These are phyloP conservation scores for Calonectria fujianensis DNA, from an alignment of 2,329 filamentous ascomycete species.

Conservation along the genomic window DNA sequence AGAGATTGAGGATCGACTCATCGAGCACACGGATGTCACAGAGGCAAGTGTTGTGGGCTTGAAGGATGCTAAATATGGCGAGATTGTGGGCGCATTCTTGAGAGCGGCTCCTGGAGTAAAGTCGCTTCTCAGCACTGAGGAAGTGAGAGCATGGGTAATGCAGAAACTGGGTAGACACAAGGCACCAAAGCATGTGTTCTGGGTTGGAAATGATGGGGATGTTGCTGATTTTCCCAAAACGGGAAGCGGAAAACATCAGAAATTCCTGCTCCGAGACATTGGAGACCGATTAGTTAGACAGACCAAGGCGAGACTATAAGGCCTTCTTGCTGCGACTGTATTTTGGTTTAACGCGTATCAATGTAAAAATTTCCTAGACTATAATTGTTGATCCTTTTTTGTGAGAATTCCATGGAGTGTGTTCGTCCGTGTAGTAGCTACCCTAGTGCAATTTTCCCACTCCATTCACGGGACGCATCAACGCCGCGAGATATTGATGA, in stretches of 20 bases:
- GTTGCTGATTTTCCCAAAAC: slow-evolving; percentile 73
- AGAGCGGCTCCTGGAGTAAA: slow-evolving; percentile 3
- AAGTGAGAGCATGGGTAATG: slow-evolving; percentile 74
- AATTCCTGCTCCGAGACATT: slow-evolving; percentile 33
- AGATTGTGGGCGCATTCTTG: slow-evolving; percentile 86
- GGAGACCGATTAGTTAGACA: slow-evolving; percentile 22
- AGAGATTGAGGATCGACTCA: slow-evolving; percentile 87
- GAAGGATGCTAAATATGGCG: slow-evolving; percentile 84
- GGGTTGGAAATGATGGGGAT: slow-evolving; percentile 76
- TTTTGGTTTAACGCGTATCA: neutral
- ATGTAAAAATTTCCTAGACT: neutral
- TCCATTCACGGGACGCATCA: neutral
- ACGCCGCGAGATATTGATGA: too few relatives aligned
- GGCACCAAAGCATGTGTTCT: slow-evolving; percentile 80
- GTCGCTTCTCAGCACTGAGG: slow-evolving; percentile 64
- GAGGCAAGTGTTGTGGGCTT: slow-evolving; percentile 87
- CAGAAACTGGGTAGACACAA: slow-evolving; percentile 76
- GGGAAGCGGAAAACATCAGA: slow-evolving; percentile 74
- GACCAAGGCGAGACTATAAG: slow-evolving; percentile 25
- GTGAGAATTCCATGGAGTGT: neutral
- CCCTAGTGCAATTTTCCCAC: neutral
- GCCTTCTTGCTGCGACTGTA: neutral
- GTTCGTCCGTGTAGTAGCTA: neutral
- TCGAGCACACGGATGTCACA: slow-evolving; percentile 78
- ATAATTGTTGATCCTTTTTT: neutral